phyloP scores from a whole-genome alignment of 805 yeast species.

The Candida sphagnicola region DNA sequence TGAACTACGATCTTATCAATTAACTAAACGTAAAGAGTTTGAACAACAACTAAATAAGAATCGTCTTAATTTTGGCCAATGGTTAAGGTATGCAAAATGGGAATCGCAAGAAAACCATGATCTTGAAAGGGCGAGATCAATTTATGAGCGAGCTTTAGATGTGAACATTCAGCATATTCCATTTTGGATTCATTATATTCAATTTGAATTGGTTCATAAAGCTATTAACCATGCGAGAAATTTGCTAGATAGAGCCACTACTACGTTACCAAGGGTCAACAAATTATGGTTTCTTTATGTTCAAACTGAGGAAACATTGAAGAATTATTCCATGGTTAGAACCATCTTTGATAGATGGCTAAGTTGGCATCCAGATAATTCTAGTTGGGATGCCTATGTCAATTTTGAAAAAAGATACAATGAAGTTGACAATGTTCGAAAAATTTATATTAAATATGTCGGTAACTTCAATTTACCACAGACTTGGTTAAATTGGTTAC shows the following conservation, averaged over 20 bases:
- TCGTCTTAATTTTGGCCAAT: constrained; percentile 75
- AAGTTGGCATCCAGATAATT: constrained; percentile 61
- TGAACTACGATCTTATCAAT: constrained; percentile 72
- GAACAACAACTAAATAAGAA: constrained; percentile 87
- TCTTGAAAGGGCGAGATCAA: constrained; percentile 72
- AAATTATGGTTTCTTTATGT: constrained; percentile 86
- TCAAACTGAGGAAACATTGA: constrained; percentile 75
- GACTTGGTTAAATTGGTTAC: constrained; percentile 75
- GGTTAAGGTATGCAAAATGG: constrained; percentile 89
- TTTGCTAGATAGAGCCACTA: constrained; percentile 71
- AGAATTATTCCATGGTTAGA: constrained; percentile 59
- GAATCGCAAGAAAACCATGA: constrained; percentile 77
- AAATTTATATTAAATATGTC: constrained; percentile 55
- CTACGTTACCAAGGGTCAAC: constrained; percentile 70
- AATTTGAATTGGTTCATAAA: constrained; percentile 65
- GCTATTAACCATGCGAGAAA: constrained; percentile 89
- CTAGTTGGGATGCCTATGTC: constrained; percentile 74
- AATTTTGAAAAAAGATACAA: constrained; percentile 68
- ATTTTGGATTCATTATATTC: constrained; percentile 81
- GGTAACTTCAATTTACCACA: constrained; percentile 24
- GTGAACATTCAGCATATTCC: constrained; percentile 75
- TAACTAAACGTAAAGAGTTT: constrained; percentile 72
- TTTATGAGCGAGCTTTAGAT: constrained; percentile 82
- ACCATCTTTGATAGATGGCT: constrained; percentile 76
- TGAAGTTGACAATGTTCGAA: constrained; percentile 52